Percentiles rank a stretch among this genome's conserved stretches.
phyloP scores from a whole-genome alignment of 352 stramenopile species.

The Globisporangium recalcitrans region DNA sequence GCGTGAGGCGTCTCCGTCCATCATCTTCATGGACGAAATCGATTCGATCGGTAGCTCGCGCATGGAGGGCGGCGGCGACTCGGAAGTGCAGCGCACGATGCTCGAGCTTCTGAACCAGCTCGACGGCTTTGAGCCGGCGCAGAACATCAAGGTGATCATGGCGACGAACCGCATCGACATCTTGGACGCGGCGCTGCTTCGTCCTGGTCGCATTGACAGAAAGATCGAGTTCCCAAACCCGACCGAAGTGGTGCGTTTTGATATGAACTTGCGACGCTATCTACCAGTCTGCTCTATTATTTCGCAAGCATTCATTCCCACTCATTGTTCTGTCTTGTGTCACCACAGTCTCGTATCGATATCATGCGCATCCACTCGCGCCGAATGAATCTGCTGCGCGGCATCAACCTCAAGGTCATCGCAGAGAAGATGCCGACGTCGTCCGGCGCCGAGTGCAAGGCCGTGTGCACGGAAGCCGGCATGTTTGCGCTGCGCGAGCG shows the following conservation, averaged over 20 bases:
- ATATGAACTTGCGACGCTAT: neutral
- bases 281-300: neutral
- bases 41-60: conserved; percentile 96
- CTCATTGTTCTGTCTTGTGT: too few relatives aligned
- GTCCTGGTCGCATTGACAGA: conserved; percentile 97
- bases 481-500: conserved; percentile 99
- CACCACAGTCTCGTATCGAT: conserved; percentile 84
- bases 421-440: conserved; percentile 98
- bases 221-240: conserved; percentile 99
- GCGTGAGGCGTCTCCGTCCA: conserved; percentile 93
- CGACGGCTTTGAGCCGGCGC: conserved; percentile 93
- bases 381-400: conserved; percentile 99
- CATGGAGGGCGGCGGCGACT: conserved; percentile 94
- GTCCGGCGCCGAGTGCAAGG: conserved; percentile 98
- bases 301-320: neutral
- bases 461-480: conserved; percentile 98
- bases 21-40: conserved; percentile 99
- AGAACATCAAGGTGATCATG: conserved; percentile 99
- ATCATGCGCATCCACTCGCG: conserved; percentile 99
- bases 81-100: conserved; percentile 99
- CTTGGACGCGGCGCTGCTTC: conserved; percentile 94
- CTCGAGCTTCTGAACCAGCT: conserved; percentile 99
- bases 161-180: conserved; percentile 99
- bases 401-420: conserved; percentile 98
- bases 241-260: conserved; percentile 83